Evolutionary conservation across 2,329 filamentous ascomycete genomes (phyloP), one percentile per base, ranked within the genome.

Genomic region (Aciculosporium take): DNA sequence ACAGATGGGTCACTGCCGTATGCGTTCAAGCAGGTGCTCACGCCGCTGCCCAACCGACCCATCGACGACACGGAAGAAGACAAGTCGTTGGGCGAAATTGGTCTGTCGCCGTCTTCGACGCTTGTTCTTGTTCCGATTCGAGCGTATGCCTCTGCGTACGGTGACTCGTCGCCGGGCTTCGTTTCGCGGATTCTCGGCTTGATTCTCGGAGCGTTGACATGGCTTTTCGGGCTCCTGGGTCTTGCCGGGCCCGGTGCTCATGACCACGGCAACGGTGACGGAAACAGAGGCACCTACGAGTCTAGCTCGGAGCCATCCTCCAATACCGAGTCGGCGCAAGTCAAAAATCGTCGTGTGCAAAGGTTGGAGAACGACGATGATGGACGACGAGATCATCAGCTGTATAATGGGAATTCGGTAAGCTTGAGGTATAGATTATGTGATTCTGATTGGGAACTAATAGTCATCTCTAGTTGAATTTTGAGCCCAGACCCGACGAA

Each of bases 371-470:
- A 79, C 45, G 64, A 69, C 30, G 64, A 69, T 17, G 66, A 73
- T 46, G 65, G 69, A 30, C 66, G 67, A 40, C 61, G 72, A 42
- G 70, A 79, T 47, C 72, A 77, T 34, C 81, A 93, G 54, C 73
- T 93, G 36, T 94, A 95, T 56, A 95, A 95, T 54, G 88, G 88
- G 1, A 95, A 94, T 55, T 84, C 84, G 56, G 84, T 88, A 67
- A 61, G 75, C 21, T 38, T 12, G n/a, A 21, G 36, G 18, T 5
- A 28, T 10, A 7, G 7, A n/a, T 13, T 9, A n/a, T 18, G 7
- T 17, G 5, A 8, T 21, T 21, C 15, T 37, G 3, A n/a, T 3
- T 12, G n/a, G 29, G 6, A 21, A 23, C 30, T 40, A 13, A 32
- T 17, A 23, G n/a, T 13, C 5, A 3, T 6, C 3, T 24, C 12